A percentile compares a stretch with the other conserved stretches of the same genome.
These are phyloP conservation scores for Pythium aristosporum DNA, from an alignment of 352 stramenopile genomes.

Conservation along the genomic window DNA sequence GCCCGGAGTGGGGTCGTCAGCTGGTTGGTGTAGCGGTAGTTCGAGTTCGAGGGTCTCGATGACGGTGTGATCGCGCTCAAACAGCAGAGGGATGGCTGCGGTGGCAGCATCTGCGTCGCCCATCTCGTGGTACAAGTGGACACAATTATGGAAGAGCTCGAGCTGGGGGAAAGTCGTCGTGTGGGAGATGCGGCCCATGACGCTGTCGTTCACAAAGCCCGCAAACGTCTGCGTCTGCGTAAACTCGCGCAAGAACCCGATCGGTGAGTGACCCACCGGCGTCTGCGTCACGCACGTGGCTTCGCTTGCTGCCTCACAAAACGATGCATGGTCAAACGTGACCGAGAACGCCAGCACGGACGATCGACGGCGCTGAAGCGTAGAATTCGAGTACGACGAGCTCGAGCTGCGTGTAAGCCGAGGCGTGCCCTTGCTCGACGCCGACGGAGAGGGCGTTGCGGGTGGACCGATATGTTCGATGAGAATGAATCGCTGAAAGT, in stretches of 20 bases:
- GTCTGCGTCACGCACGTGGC: neutral
- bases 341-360: slow-evolving; percentile 49
- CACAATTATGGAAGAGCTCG: slow-evolving; percentile 64
- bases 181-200: slow-evolving; percentile 41
- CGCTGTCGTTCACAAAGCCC: slow-evolving; percentile 61
- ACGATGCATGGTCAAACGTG: slow-evolving; percentile 51
- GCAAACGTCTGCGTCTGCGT: slow-evolving; percentile 62
- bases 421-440: neutral
- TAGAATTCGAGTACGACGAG: slow-evolving; percentile 6
- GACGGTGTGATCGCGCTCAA: slow-evolving; percentile 46
- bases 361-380: slow-evolving; percentile 33
- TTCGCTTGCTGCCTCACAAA: slow-evolving; percentile 31
- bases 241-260: slow-evolving; percentile 50
- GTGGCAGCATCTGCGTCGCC: slow-evolving; percentile 16
- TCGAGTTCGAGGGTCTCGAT: slow-evolving; percentile 39
- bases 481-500: slow-evolving; percentile 50
- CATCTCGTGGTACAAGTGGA: slow-evolving; percentile 52
- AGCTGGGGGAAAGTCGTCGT: slow-evolving; percentile 34
- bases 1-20: neutral
- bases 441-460: slow-evolving; percentile 3
- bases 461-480: slow-evolving; percentile 33
- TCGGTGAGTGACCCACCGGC: slow-evolving; percentile 1
- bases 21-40: slow-evolving; percentile 20
- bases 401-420: slow-evolving; percentile 6
- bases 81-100: slow-evolving; percentile 47